Evolutionary conservation across 768 basidiomycete genomes (phyloP), one percentile per base, ranked within the genome.

Genomic region (Tulasnella sp.): DNA sequence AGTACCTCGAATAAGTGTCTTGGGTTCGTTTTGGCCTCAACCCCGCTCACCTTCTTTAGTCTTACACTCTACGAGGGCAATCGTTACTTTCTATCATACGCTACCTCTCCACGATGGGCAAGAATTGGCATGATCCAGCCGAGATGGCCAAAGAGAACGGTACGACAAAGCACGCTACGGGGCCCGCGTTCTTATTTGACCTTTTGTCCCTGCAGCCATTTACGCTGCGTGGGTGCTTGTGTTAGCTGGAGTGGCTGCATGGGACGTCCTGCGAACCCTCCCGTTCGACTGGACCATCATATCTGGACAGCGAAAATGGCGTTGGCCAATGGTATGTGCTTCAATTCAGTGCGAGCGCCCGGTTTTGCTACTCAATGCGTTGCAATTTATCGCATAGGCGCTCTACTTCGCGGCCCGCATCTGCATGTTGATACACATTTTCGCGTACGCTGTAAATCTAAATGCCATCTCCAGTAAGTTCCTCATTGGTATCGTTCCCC

Each of bases 211-310:
- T 36, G 14, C 53, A 57, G 55, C 42, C 31, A 48, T 57, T 43
- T 57, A 57, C 39, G 55, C 55, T 17, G 41, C 41, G 25, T 57
- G 32, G 11, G 55, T 57, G 6, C 55, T 57, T 34, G 55, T 57
- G 6, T 35, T 57, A 31, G 55, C 43, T 6, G 55, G 55, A 7
- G 21, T 57, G 15, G 55, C 42, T 31, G 21, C 55, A 29, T 57
- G 55, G 55, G 55, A 57, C 17, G 55, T 57, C 37, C 29, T 57
- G 55, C 29, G 41, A 14, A 57, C 55, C 21, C 46, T 57, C 19
- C 32, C 42, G 34, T 57, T 57, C 37, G 55, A 57, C 42, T 57
- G 41, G 55, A 57, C 42, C 43, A 57, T 57, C 43, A 15, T 57
- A 2, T 34, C n/a, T 15, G 55, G 55, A 21, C 45, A 57, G 29